Conservation (phyloP, 805 yeast genomes). For the Saccharomycopsis babjevae region DNA sequence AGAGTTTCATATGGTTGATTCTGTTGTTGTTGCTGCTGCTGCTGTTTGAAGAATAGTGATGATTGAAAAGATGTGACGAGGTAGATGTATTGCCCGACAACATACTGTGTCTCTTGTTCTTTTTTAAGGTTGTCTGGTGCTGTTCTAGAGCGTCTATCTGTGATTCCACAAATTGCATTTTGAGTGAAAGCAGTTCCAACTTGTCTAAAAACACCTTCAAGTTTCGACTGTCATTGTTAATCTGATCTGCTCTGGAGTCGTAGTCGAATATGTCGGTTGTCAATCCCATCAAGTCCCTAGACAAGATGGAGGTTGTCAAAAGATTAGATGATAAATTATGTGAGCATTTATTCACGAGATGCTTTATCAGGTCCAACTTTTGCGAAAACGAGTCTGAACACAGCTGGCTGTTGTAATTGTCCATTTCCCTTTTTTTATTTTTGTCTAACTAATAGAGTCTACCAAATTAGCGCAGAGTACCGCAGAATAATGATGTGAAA, state of each 20-base stretch:
- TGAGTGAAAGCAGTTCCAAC: slow-evolving; percentile 22
- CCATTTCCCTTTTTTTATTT: neutral
- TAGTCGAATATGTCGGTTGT: slow-evolving; percentile 14
- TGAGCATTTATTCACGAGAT: slow-evolving; percentile 6
- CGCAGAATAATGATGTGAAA: too few species aligned
- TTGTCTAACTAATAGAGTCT: too few species aligned
- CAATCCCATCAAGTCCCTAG: slow-evolving; percentile 13
- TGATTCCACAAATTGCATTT: slow-evolving; percentile 25
- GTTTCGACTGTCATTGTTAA: slow-evolving; percentile 21
- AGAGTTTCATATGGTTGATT: slow-evolving; percentile 16
- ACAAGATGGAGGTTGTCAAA: slow-evolving; percentile 9
- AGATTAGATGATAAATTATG: slow-evolving; percentile 8
- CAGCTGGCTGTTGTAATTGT: neutral
- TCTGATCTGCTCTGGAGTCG: slow-evolving; percentile 20
- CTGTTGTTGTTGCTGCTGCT: slow-evolving; percentile 1
- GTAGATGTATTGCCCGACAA: slow-evolving; percentile 1
- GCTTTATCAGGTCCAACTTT: slow-evolving; percentile 7
- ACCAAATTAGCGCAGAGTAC: too few species aligned
- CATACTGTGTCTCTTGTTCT: slow-evolving; percentile 3
- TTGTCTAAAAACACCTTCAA: slow-evolving; percentile 24
- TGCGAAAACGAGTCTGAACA: neutral
- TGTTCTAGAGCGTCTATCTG: slow-evolving; percentile 24
- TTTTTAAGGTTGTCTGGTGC: slow-evolving; percentile 5
- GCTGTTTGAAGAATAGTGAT: neutral
- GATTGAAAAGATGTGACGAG: neutral